Percentiles rank a stretch among this genome's conserved stretches.
Conservation (phyloP, 208 protist genomes). For the Jaenimonas drosophilae region DNA sequence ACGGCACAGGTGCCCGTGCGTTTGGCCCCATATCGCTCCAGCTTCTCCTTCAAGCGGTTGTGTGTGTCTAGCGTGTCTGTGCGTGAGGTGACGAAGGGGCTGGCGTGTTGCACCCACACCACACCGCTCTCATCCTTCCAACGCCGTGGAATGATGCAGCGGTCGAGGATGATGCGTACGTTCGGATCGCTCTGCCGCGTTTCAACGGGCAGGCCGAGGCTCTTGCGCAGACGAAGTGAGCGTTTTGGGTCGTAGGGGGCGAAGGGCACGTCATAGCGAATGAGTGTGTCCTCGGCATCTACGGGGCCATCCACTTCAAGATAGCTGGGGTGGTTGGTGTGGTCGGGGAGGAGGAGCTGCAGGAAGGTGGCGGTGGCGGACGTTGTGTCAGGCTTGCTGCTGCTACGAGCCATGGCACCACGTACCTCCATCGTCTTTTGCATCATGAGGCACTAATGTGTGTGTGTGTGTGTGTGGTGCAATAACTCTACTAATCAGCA, state of each 20-base stretch:
- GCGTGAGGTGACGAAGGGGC: constrained; percentile 47
- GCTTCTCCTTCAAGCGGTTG: constrained; percentile 22
- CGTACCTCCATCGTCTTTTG: too few species aligned
- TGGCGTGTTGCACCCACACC: constrained; percentile 81
- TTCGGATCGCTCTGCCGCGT: constrained; percentile 34
- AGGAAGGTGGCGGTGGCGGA: constrained; percentile 1
- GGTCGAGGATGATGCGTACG: constrained; percentile 71
- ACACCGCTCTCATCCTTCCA: constrained; percentile 50
- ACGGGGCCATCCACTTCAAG: constrained; percentile 65
- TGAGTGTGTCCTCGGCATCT: constrained; percentile 37
- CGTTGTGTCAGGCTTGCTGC: too few species aligned
- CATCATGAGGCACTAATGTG: neutral
- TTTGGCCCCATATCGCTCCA: constrained; percentile 25
- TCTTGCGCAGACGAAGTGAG: constrained; percentile 43
- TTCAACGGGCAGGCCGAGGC: constrained; percentile 23
- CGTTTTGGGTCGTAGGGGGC: constrained; percentile 44
- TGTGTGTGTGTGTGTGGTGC: neutral
- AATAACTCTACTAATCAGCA: neutral
- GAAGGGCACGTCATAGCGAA: constrained; percentile 76
- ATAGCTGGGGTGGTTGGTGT: constrained; percentile 10
- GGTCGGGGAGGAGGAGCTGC: neutral
- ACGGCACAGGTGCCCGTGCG: constrained; percentile 63
- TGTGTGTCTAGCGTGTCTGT: constrained; percentile 65
- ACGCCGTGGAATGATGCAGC: constrained; percentile 71
- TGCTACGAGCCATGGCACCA: too few species aligned